phyloP scores from a whole-genome alignment of 2,329 filamentous ascomycete genomes.

The Nothophaeocryptopus gaeumannii region DNA sequence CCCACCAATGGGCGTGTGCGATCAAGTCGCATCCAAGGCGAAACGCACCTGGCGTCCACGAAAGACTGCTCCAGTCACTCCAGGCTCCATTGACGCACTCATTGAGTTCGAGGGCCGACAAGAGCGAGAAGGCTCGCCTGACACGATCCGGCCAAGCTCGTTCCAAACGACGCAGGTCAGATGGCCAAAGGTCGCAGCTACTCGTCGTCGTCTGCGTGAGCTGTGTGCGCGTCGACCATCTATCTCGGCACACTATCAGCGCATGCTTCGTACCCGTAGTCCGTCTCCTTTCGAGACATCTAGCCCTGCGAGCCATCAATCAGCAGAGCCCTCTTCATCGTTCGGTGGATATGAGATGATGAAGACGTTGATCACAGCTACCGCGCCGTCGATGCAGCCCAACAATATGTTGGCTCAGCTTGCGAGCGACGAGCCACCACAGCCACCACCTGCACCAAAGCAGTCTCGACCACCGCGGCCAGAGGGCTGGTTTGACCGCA shows the following conservation, averaged over 20 bases:
- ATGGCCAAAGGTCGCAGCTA: slow-evolving; percentile 60
- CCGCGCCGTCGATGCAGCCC: slow-evolving; percentile 52
- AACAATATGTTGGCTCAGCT: slow-evolving; percentile 49
- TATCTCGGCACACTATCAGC: slow-evolving; percentile 62
- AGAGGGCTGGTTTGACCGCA: slow-evolving; percentile 42
- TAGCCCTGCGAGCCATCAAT: slow-evolving; percentile 29
- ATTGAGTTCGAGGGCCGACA: slow-evolving; percentile 20
- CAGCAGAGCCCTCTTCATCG: slow-evolving; percentile 31
- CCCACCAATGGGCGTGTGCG: slow-evolving; percentile 62
- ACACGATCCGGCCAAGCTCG: slow-evolving; percentile 42
- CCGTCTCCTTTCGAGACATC: slow-evolving; percentile 55
- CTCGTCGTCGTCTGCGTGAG: slow-evolving; percentile 56
- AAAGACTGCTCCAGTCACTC: slow-evolving; percentile 28
- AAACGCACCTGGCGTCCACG: slow-evolving; percentile 58
- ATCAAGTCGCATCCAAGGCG: slow-evolving; percentile 61
- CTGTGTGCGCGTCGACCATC: slow-evolving; percentile 61
- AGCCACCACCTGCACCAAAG: slow-evolving; percentile 16
- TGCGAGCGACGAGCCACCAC: slow-evolving; percentile 32
- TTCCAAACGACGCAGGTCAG: slow-evolving; percentile 36
- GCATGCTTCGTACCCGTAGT: slow-evolving; percentile 58
- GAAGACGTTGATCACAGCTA: slow-evolving; percentile 51
- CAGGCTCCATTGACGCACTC: slow-evolving; percentile 30
- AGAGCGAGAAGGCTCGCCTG: slow-evolving; percentile 40
- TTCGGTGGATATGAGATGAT: slow-evolving; percentile 53
- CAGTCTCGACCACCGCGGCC: slow-evolving; percentile 28